These are phyloP conservation scores for Rhypophila decipiens DNA, from an alignment of 495 filamentous ascomycete genomes.

Conservation along the genomic window DNA sequence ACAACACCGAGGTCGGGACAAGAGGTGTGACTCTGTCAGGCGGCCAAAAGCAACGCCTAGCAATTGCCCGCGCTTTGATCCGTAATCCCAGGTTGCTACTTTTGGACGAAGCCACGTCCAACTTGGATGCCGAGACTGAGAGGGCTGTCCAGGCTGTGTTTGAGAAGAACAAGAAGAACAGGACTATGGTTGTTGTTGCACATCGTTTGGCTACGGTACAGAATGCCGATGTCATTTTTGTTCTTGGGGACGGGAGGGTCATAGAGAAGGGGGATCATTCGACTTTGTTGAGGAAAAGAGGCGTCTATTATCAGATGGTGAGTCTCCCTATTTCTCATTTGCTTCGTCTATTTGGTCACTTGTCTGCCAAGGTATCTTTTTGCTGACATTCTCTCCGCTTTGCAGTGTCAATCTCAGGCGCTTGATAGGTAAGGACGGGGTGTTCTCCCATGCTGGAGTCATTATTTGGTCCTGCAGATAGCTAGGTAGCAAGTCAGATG, in stretches of 20 bases:
- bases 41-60: constrained; percentile 71
- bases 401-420: constrained; percentile 44
- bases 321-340: constrained; percentile 17
- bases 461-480: too few species aligned
- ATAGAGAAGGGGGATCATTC: constrained; percentile 48
- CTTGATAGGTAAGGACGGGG: constrained; percentile 31
- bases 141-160: constrained; percentile 65
- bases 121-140: constrained; percentile 70
- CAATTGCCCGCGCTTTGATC: constrained; percentile 71
- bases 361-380: neutral
- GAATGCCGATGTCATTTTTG: constrained; percentile 53
- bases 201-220: constrained; percentile 54
- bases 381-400: constrained; percentile 14
- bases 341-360: neutral
- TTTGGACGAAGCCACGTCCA: constrained; percentile 75
- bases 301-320: constrained; percentile 53
- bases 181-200: constrained; percentile 75
- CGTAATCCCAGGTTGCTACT: constrained; percentile 66
- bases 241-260: constrained; percentile 47
- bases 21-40: constrained; percentile 64
- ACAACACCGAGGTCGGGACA: constrained; percentile 56
- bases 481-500: too few species aligned
- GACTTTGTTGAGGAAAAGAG: constrained; percentile 40
- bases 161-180: constrained; percentile 52
- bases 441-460: too few species aligned